phyloP scores from a whole-genome alignment of 768 basidiomycete genomes.

The Termitomyces sp. region DNA sequence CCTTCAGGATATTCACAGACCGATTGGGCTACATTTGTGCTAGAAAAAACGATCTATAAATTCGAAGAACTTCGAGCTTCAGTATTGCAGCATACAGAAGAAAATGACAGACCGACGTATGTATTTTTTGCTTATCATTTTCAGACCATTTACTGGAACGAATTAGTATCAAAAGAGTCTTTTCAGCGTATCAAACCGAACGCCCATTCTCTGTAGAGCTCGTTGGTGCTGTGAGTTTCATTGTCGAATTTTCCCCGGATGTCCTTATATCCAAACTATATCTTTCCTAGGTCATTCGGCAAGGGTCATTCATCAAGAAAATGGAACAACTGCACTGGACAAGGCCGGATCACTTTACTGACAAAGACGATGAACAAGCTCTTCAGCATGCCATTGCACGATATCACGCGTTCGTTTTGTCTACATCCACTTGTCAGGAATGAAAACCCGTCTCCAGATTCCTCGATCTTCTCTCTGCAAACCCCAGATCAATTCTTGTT shows the following conservation, averaged over 20 bases:
- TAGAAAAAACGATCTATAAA: not conserved
- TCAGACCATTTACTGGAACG: not conserved
- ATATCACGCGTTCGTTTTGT: constrained; percentile 55
- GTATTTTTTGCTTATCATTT: not conserved
- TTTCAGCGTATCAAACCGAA: constrained; percentile 49
- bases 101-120: constrained; percentile 5
- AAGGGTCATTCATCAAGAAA: constrained; percentile 51
- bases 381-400: constrained; percentile 48
- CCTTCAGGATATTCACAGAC: not conserved
- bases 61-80: not conserved
- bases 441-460: too few relatives aligned
- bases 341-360: constrained; percentile 35
- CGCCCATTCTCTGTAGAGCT: constrained; percentile 55
- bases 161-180: constrained; percentile 35
- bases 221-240: constrained; percentile 46
- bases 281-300: constrained; percentile 55
- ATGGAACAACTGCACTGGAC: constrained; percentile 54
- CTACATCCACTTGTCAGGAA: too few relatives aligned
- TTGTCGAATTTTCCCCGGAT: not conserved
- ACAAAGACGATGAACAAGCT: constrained; percentile 31
- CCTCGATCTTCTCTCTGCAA: constrained; percentile 50
- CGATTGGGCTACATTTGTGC: not conserved
- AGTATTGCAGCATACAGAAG: not conserved
- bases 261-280: too few relatives aligned
- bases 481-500: constrained; percentile 41